Percentiles rank a stretch among this genome's conserved stretches.
Conservation (phyloP, 2,329 filamentous ascomycete species). For the Diaporthe vexans region DNA sequence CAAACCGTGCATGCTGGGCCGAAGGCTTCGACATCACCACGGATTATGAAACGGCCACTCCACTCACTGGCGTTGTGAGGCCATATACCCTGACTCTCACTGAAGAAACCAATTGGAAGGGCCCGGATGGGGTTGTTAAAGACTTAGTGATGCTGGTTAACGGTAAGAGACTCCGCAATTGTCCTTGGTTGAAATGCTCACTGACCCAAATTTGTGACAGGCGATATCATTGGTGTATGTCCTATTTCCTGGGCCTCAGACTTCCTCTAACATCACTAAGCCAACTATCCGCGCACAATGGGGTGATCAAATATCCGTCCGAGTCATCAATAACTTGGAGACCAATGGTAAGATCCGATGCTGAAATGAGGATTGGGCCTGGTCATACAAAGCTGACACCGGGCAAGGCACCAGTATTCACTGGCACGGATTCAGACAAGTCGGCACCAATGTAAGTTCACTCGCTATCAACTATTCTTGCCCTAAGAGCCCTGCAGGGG, state of each 20-base stretch:
- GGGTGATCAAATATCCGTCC: conserved; percentile 68
- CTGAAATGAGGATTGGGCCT: neutral
- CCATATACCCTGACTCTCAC: conserved; percentile 49
- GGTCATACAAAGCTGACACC: conserved; percentile 13
- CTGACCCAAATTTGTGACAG: conserved; percentile 31
- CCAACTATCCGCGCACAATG: conserved; percentile 67
- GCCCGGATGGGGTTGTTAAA: conserved; percentile 49
- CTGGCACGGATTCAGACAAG: conserved; percentile 64
- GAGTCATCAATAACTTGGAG: conserved; percentile 75
- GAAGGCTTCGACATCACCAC: conserved; percentile 49
- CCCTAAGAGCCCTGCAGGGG: neutral
- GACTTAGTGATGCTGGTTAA: conserved; percentile 62
- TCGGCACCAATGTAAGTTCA: conserved; percentile 50
- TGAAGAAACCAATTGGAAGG: conserved; percentile 48
- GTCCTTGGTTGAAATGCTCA: conserved; percentile 22
- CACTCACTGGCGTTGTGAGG: conserved; percentile 45
- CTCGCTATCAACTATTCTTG: no score
- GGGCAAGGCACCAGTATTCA: conserved; percentile 58
- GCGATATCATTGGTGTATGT: conserved; percentile 36
- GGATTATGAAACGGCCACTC: conserved; percentile 47
- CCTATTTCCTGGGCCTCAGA: neutral
- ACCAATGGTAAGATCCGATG: conserved; percentile 50
- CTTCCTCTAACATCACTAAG: neutral
- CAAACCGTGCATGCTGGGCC: conserved; percentile 49
- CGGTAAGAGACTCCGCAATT: conserved; percentile 52